Evolutionary conservation across 2,329 filamentous ascomycete genomes (phyloP).

Genomic region (Fusarium sp.): DNA sequence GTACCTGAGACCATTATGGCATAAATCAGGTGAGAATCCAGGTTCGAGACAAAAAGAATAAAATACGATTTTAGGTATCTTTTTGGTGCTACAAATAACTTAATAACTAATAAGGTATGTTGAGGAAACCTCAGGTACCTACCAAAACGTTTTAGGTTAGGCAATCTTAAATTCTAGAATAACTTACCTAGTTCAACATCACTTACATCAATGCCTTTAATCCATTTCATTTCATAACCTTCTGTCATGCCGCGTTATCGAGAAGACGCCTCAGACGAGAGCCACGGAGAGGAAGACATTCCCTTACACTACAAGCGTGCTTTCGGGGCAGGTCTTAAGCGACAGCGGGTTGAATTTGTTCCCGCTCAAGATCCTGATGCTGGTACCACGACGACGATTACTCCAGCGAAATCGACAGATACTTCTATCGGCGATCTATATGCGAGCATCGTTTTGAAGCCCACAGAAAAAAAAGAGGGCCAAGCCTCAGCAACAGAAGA

Average conservation of each 20-base stretch:
- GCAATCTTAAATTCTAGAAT: neutral
- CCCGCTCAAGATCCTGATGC: conserved; percentile 60
- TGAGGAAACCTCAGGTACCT: neutral
- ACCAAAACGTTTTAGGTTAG: conserved; percentile 14
- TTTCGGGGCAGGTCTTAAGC: conserved; percentile 69
- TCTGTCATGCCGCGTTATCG: conserved; percentile 48
- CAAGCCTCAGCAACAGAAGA: conserved; percentile 35
- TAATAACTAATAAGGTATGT: no score
- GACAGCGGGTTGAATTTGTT: conserved; percentile 69
- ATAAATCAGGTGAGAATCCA: neutral
- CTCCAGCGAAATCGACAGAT: conserved; percentile 38
- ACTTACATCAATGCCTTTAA: neutral
- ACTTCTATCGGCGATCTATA: conserved; percentile 68
- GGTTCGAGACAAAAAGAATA: neutral
- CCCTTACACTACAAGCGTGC: conserved; percentile 67
- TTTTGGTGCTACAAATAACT: neutral
- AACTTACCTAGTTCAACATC: conserved; percentile 2
- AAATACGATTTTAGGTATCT: neutral
- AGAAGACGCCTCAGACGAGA: conserved; percentile 43
- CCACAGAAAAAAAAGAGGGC: conserved; percentile 18
- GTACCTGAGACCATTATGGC: neutral
- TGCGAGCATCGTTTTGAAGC: conserved; percentile 72
- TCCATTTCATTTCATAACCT: neutral
- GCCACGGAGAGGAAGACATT: conserved; percentile 59
- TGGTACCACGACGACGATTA: conserved; percentile 35